Percentiles rank a stretch among this genome's conserved stretches.
These are phyloP conservation scores for Zalaria obscura DNA, from an alignment of 2,329 filamentous ascomycete genomes.

Conservation along the genomic window DNA sequence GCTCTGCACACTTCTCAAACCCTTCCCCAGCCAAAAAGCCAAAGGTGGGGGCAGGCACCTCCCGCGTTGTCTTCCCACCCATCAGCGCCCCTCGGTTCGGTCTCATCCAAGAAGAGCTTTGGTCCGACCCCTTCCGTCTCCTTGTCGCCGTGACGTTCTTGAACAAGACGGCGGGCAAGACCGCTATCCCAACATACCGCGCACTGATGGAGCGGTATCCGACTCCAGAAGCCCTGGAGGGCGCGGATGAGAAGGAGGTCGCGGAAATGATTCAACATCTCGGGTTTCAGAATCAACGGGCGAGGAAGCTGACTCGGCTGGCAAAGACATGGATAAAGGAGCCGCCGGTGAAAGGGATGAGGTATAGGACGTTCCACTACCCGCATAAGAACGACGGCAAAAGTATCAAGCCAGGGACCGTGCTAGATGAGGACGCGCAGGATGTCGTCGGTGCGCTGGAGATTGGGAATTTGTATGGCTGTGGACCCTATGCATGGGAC, in stretches of 20 bases:
- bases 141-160: constrained; percentile 74
- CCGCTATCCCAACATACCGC: constrained; percentile 64
- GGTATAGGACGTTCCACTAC: constrained; percentile 45
- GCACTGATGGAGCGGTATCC: constrained; percentile 54
- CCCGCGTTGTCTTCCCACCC: constrained; percentile 48
- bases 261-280: constrained; percentile 51
- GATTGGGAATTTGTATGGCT: constrained; percentile 67
- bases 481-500: constrained; percentile 69
- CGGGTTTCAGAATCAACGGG: constrained; percentile 56
- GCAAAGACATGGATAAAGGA: constrained; percentile 52
- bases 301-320: constrained; percentile 53
- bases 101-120: constrained; percentile 70
- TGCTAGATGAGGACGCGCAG: constrained; percentile 31
- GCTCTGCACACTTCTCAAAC: constrained; percentile 17
- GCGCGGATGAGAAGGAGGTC: constrained; percentile 42
- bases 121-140: constrained; percentile 61
- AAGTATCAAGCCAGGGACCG: constrained; percentile 30
- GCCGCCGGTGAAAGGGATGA: constrained; percentile 45
- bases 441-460: constrained; percentile 53
- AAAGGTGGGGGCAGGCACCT: constrained; percentile 19
- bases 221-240: constrained; percentile 47
- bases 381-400: constrained; percentile 35
- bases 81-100: constrained; percentile 53
- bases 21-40: constrained; percentile 11
- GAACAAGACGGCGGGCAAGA: constrained; percentile 61